Evolutionary conservation across 2,329 filamentous ascomycete species (phyloP), one percentile per base, ranked within the genome.

Genomic region (Penicillium decumbens): DNA sequence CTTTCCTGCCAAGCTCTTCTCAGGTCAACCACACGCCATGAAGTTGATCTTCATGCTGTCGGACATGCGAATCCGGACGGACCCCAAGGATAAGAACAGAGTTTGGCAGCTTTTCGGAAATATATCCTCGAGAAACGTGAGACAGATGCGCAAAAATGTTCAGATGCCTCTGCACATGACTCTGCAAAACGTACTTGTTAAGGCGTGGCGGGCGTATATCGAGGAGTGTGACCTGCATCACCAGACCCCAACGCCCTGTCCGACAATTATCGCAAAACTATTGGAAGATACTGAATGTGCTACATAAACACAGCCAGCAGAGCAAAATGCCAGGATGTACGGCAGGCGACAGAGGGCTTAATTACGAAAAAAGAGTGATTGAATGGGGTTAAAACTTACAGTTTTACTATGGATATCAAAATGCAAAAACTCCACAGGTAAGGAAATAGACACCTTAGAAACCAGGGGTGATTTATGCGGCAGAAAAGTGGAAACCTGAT

Each of bases 31-130:
- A 77, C n/a, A n/a, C n/a, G n/a, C n/a, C n/a, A n/a, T n/a, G n/a
- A n/a, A n/a, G n/a, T n/a, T n/a, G 39, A 73, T 79, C n/a, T 75
- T 77, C 56, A 67, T 80, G 40, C 61, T 80, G 29, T 71, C 65
- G 47, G 72, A 74, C 28, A 61, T 76, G 12, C 61, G 68, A 10
- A 62, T 67, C 28, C 68, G 69, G 41, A 59, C 66, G 4, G 54
- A 71, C 20, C 66, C 63, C 6, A 62, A 70, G 24, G 63, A 75
- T 18, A 66, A 62, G 6, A 54, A 55, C 25, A 58, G 63, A 42
- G 75, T 71, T 0, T 81, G 78, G 78, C 57, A 63, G 12, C 64
- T 74, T 30, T 65, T 80, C 13, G 68, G 73, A 45, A 63, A 70
- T 37, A 64, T 74, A 5, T 78, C 72, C 45, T 59, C 66, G 3